These are phyloP conservation scores for Porcisia hertigi DNA, from an alignment of 208 protist species.

Conservation along the genomic window DNA sequence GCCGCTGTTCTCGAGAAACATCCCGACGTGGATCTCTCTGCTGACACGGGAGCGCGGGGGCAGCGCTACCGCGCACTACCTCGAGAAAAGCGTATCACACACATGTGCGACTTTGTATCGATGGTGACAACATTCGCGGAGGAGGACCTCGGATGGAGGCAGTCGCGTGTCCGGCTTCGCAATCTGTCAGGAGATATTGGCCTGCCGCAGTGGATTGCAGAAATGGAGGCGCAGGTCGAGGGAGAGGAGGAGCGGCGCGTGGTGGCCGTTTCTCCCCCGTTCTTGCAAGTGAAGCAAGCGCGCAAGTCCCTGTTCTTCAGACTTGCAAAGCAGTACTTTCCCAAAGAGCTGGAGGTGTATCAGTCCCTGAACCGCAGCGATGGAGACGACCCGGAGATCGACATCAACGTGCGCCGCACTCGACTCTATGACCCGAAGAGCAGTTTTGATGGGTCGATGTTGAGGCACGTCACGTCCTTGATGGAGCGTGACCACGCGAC, in stretches of 20 bases:
- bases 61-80: conserved; percentile 74
- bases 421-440: conserved; percentile 45
- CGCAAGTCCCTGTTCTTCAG: conserved; percentile 74
- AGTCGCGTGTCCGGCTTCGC: conserved; percentile 77
- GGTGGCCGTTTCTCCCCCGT: conserved; percentile 74
- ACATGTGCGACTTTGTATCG: conserved; percentile 66
- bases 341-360: conserved; percentile 74
- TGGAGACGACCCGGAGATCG: conserved; percentile 49
- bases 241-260: conserved; percentile 65
- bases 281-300: conserved; percentile 59
- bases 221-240: conserved; percentile 85
- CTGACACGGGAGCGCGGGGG: conserved; percentile 62
- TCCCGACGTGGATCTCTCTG: conserved; percentile 83
- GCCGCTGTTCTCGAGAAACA: conserved; percentile 57
- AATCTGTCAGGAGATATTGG: conserved; percentile 68
- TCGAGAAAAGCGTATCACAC: conserved; percentile 83
- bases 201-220: conserved; percentile 84
- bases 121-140: conserved; percentile 77
- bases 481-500: conserved; percentile 53
- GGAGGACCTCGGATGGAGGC: conserved; percentile 88
- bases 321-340: conserved; percentile 78
- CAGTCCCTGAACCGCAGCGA: conserved; percentile 56
- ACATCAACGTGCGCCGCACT: conserved; percentile 17
- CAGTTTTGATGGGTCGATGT: conserved; percentile 43
- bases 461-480: conserved; percentile 64